A percentile compares a stretch with the other conserved stretches of the same genome.
Conservation (phyloP, 257 asterid species). For the Scutellaria barbata region DNA sequence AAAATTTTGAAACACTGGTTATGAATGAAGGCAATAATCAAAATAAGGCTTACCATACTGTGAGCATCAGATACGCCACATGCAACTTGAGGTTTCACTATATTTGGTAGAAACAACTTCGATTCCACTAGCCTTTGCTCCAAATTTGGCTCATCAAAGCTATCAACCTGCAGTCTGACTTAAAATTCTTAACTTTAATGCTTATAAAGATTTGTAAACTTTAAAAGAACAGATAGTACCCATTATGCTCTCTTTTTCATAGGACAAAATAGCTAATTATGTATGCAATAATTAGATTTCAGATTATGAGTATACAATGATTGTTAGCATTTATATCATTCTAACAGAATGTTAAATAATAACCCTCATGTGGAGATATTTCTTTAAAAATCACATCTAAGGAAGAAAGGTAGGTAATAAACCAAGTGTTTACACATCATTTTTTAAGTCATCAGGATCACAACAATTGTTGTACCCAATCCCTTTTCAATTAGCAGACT, state of each 20-base stretch:
- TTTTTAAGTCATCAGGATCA: conserved; percentile 11
- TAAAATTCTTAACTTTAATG: conserved; percentile 38
- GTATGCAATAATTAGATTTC: conserved; percentile 10
- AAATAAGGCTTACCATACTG: conserved; percentile 71
- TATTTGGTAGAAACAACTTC: conserved; percentile 71
- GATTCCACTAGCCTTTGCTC: conserved; percentile 71
- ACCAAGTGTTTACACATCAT: not conserved
- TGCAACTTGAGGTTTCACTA: conserved; percentile 98
- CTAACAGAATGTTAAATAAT: not conserved
- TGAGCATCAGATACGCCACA: conserved; percentile 97
- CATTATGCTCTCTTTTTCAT: conserved; percentile 16
- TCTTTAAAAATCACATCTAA: not conserved
- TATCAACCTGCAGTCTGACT: conserved; percentile 66
- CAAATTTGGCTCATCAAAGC: conserved; percentile 70
- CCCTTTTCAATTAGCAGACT: not conserved
- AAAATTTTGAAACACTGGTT: conserved; percentile 1
- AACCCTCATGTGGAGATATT: not conserved
- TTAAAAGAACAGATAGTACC: conserved; percentile 26
- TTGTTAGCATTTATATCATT: not conserved
- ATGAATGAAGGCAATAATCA: conserved; percentile 1
- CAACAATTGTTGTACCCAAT: not conserved
- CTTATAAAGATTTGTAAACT: conserved; percentile 30
- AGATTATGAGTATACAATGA: conserved; percentile 6
- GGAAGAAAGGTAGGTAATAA: not conserved
- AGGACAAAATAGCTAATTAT: conserved; percentile 22